Evolutionary conservation across 176 grass and related monocot species (phyloP).

Genomic region (Cenchrus americanus): DNA sequence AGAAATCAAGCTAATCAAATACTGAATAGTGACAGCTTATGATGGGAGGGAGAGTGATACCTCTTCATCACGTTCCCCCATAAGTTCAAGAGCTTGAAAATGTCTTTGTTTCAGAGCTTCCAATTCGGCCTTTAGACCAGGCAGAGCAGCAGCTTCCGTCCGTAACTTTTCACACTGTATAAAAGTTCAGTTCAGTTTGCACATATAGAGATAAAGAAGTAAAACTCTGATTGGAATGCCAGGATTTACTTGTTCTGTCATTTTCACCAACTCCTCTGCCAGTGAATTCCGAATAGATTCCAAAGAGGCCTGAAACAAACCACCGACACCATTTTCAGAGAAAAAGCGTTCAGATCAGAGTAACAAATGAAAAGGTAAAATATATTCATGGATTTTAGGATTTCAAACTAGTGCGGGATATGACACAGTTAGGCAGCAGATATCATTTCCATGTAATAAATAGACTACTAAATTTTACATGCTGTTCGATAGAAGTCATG

Average conservation of each 20-base stretch:
- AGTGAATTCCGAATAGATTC: constrained; percentile 96
- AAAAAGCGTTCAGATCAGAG: background rate
- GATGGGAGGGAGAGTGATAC: constrained; percentile 36
- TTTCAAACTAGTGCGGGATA: background rate
- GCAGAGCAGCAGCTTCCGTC: constrained; percentile 72
- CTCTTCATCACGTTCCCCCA: constrained; percentile 99
- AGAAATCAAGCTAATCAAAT: constrained; percentile 7
- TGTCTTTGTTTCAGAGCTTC: constrained; percentile 95
- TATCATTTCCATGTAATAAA: background rate
- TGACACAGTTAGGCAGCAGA: background rate
- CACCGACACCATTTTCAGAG: constrained; percentile 22
- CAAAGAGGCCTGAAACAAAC: constrained; percentile 77
- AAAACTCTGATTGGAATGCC: background rate
- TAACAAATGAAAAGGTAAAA: background rate
- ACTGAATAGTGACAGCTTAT: constrained; percentile 6
- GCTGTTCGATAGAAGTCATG: too few species aligned
- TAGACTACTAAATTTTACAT: too few species aligned
- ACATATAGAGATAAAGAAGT: constrained; percentile 18
- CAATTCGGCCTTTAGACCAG: constrained; percentile 86
- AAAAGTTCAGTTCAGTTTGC: constrained; percentile 33
- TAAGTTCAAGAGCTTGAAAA: constrained; percentile 91
- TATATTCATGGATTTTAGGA: background rate
- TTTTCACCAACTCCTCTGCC: constrained; percentile 96
- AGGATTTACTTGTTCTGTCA: constrained; percentile 89
- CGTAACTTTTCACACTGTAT: constrained; percentile 95